Base-by-base conservation (phyloP, 176 grass and related monocot genomes). In the Areca catechu region DNA sequence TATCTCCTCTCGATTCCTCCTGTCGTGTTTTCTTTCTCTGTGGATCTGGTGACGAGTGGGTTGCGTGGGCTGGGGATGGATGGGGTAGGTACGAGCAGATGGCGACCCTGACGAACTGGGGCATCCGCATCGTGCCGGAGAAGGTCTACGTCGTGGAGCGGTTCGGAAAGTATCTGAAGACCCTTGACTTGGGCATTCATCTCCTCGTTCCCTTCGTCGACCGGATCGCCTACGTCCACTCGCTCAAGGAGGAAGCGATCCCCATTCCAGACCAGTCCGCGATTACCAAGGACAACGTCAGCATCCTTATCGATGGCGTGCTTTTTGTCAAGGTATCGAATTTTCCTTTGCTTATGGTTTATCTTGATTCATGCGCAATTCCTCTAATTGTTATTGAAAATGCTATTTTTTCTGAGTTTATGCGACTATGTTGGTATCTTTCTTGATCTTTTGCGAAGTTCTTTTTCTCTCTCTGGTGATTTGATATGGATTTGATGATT, bases 191-290 rank as follows among this genome's bases (percentile, higher is more conserved):
- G 24, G 84, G 93, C 56, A 92, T 97, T 20, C 93, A 97, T 58
- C 51, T 80, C 20, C 80, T 97, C 1, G 76, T 97, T 20, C 93
- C 87, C 16, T 48, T 74, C 4, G 81, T 91, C 18, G 93, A 97
- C 62, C 80, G 93, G 43, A 85, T 97, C 47, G 75, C 93, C 0
- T 97, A 97, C 65, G 93, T 88, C 19, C 93, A 97, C 72, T 91
- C 93, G 16, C 83, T 97, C 71, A 97, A 97, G 82, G 93, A 97
- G 77, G 93, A 97, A 81, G 78, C 93, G 16, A 92, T 97, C 53
- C 87, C 93, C 15, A 97, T 97, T 47, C 72, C 93, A 12, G 58
- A 97, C 76, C 93, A 97, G 58, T 80, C 79, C 50, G 93, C 93
- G 61, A 97, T 97, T 56, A 97, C 93, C 34, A 97, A 85, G 50